Evolutionary conservation across 306 rosid species (phyloP).

Genomic region (Gynostemma pentaphyllum): DNA sequence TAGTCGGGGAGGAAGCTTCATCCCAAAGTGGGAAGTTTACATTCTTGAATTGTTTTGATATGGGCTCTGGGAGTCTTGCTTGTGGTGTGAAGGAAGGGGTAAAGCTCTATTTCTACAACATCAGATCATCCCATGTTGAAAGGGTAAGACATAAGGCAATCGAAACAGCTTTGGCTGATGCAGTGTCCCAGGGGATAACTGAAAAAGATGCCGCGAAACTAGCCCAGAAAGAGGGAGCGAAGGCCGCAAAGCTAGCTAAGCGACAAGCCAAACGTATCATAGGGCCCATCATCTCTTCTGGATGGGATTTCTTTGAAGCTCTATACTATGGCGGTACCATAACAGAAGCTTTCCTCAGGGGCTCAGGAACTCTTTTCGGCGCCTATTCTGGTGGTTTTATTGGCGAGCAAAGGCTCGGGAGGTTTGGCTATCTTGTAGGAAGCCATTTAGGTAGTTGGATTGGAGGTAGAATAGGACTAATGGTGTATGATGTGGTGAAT

Average conservation of each 20-base stretch:
- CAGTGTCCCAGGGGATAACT: constrained; percentile 37
- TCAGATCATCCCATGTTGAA: constrained; percentile 65
- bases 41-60: constrained; percentile 57
- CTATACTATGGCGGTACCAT: constrained; percentile 66
- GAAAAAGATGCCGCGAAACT: constrained; percentile 34
- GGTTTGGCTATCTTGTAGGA: constrained; percentile 81
- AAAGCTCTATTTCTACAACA: constrained; percentile 58
- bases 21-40: constrained; percentile 76
- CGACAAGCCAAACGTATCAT: constrained; percentile 47
- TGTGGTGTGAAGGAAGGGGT: constrained; percentile 71
- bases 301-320: constrained; percentile 89
- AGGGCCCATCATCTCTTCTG: constrained; percentile 78
- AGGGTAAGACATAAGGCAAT: constrained; percentile 34
- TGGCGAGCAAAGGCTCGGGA: constrained; percentile 69
- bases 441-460: constrained; percentile 85
- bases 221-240: constrained; percentile 55
- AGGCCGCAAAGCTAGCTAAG: constrained; percentile 64
- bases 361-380: constrained; percentile 66
- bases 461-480: constrained; percentile 83
- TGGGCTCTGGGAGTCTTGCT: constrained; percentile 55
- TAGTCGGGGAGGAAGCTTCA: constrained; percentile 67
- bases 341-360: constrained; percentile 59
- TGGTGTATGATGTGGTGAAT: constrained; percentile 70
- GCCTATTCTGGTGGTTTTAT: constrained; percentile 54
- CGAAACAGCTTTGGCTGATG: constrained; percentile 44